Conservation (phyloP, 2,329 filamentous ascomycete species). For the Trichoderma afroharzianum region DNA sequence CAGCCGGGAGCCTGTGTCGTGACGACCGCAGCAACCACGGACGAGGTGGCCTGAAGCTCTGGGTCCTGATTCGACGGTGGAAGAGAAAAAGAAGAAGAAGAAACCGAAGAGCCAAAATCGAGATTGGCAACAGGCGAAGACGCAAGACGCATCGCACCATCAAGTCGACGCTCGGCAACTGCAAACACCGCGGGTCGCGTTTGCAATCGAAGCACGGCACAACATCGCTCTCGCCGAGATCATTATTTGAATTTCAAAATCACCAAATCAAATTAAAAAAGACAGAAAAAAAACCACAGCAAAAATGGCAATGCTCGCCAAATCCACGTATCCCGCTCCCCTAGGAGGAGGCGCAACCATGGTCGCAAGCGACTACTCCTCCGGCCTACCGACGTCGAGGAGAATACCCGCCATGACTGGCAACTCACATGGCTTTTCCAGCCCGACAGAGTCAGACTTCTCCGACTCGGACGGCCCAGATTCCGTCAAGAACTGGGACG, state of each 20-base stretch:
- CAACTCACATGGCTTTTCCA: constrained; percentile 61
- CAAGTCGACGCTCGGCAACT: neutral
- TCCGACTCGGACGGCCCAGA: constrained; percentile 76
- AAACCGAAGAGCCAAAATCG: neutral
- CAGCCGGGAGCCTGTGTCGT: constrained; percentile 14
- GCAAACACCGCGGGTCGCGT: constrained; percentile 6
- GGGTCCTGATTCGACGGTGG: neutral
- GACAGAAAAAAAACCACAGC: neutral
- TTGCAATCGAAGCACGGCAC: neutral
- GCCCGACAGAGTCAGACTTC: constrained; percentile 90
- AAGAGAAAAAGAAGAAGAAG: neutral
- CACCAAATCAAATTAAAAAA: neutral
- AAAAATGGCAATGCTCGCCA: constrained; percentile 71
- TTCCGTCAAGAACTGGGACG: constrained; percentile 81
- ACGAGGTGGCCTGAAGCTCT: constrained; percentile 5
- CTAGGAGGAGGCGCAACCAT: constrained; percentile 46
- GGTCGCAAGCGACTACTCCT: constrained; percentile 43
- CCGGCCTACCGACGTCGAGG: constrained; percentile 49
- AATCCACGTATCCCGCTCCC: constrained; percentile 62
- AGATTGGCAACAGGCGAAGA: neutral
- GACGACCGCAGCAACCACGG: constrained; percentile 9
- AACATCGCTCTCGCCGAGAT: neutral
- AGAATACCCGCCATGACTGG: constrained; percentile 48
- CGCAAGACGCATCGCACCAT: neutral
- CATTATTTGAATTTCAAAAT: neutral